Percentiles rank a stretch among this genome's conserved stretches.
phyloP scores from a whole-genome alignment of 768 basidiomycete genomes.

The Amanita pseudoporphyria region DNA sequence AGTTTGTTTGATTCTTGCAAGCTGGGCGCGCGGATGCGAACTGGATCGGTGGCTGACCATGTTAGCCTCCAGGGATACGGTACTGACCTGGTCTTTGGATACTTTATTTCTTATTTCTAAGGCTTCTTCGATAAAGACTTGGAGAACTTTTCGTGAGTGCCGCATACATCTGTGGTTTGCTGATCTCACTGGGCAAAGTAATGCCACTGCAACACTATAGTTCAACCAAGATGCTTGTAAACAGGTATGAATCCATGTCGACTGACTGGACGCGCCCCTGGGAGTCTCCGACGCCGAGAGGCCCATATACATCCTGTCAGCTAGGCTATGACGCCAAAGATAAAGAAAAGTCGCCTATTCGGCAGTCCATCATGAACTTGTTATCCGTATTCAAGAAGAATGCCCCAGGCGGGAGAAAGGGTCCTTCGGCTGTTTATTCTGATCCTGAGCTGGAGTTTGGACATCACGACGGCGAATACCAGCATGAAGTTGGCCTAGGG shows the following conservation, averaged over 20 bases:
- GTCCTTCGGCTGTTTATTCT: slow-evolving; percentile 9
- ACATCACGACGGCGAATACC: not conserved
- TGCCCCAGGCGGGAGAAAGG: slow-evolving; percentile 16
- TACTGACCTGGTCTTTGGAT: not conserved
- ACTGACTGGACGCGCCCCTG: not conserved
- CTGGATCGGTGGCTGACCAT: not conserved
- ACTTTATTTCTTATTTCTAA: too few species aligned
- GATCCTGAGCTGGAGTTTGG: slow-evolving; percentile 8
- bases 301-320: not conserved
- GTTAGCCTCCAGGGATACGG: not conserved
- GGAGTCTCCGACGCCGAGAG: not conserved
- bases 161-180: too few species aligned
- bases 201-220: slow-evolving; percentile 4
- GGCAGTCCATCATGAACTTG: slow-evolving; percentile 55
- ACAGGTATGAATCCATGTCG: slow-evolving; percentile 2
- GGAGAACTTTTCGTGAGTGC: too few species aligned
- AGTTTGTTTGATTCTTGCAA: too few species aligned
- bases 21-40: too few species aligned
- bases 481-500: not conserved
- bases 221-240: slow-evolving; percentile 4
- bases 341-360: slow-evolving; percentile 48
- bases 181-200: not conserved
- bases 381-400: slow-evolving; percentile 53
- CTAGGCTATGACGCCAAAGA: slow-evolving; percentile 10
- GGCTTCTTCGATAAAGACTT: too few species aligned